These are phyloP conservation scores for Gossypium raimondii DNA, from an alignment of 345 rosid genomes.

Conservation along the genomic window DNA sequence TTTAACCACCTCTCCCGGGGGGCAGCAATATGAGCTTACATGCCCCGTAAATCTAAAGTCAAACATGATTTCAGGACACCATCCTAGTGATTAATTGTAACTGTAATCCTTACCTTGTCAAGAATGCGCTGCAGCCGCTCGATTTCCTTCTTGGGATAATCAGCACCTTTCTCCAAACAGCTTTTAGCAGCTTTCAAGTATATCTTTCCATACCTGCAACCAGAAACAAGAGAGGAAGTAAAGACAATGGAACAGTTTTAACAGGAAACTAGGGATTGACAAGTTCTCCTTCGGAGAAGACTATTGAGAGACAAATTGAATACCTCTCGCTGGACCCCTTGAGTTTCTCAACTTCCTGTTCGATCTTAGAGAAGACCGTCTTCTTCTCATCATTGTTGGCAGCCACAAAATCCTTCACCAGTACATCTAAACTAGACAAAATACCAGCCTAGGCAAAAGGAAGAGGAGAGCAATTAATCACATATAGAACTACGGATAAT, in stretches of 20 bases:
- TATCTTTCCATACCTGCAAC: conserved; percentile 65
- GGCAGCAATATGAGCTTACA: neutral
- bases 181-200: conserved; percentile 76
- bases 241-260: neutral
- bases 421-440: conserved; percentile 64
- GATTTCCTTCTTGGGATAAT: conserved; percentile 67
- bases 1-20: neutral
- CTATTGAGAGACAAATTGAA: neutral
- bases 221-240: neutral
- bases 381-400: conserved; percentile 73
- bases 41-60: neutral
- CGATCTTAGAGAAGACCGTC: conserved; percentile 53
- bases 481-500: neutral
- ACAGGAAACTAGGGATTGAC: neutral
- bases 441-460: conserved; percentile 67
- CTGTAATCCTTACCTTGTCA: conserved; percentile 48
- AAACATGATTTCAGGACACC: neutral
- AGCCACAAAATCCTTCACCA: conserved; percentile 80
- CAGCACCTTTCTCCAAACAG: conserved; percentile 74
- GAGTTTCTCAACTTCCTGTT: conserved; percentile 72
- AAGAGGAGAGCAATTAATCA: neutral
- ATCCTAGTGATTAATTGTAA: neutral
- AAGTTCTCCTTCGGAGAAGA: neutral
- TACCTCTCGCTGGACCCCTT: conserved; percentile 67
- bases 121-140: conserved; percentile 81